These are phyloP conservation scores for Parachlorella kessleri DNA, from an alignment of 139 green algal genomes.

Conservation along the genomic window DNA sequence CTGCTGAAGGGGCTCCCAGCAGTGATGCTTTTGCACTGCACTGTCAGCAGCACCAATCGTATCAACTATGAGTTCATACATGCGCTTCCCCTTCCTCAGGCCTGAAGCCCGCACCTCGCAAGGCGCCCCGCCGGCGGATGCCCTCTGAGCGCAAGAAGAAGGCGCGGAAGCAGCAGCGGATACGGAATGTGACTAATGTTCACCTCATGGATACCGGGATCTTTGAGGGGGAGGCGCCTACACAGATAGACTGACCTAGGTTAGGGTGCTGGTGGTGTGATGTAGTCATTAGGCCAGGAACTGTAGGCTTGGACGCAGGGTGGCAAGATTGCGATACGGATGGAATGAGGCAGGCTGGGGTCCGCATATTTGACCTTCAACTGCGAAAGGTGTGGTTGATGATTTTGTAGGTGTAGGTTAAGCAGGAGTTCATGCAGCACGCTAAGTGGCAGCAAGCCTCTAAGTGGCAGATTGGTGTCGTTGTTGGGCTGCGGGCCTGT, in stretches of 20 bases:
- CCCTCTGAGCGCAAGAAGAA: conserved; percentile 34
- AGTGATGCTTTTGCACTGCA: not conserved
- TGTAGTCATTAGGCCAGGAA: too few species aligned
- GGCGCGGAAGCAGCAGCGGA: conserved; percentile 25
- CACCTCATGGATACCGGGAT: conserved; percentile 38
- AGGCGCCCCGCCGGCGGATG: conserved; percentile 15
- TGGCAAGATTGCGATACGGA: too few species aligned
- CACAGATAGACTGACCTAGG: conserved; percentile 19
- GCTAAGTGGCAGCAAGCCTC: too few species aligned
- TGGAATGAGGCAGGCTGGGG: too few species aligned
- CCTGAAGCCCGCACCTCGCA: conserved; percentile 30
- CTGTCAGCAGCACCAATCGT: not conserved
- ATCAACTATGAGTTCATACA: not conserved
- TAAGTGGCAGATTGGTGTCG: too few species aligned
- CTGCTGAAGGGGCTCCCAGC: not conserved
- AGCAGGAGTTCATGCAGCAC: too few species aligned
- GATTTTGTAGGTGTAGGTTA: too few species aligned
- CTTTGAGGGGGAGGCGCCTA: conserved; percentile 39
- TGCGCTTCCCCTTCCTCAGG: not conserved
- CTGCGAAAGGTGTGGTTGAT: too few species aligned
- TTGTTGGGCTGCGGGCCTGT: too few species aligned
- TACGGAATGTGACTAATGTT: conserved; percentile 41
- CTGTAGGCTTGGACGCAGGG: too few species aligned
- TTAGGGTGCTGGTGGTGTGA: not conserved
- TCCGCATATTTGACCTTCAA: too few species aligned